A percentile compares a stretch with the other conserved stretches of the same genome.
Conservation (phyloP, 2,329 filamentous ascomycete genomes). For the Penicillium glabrum region DNA sequence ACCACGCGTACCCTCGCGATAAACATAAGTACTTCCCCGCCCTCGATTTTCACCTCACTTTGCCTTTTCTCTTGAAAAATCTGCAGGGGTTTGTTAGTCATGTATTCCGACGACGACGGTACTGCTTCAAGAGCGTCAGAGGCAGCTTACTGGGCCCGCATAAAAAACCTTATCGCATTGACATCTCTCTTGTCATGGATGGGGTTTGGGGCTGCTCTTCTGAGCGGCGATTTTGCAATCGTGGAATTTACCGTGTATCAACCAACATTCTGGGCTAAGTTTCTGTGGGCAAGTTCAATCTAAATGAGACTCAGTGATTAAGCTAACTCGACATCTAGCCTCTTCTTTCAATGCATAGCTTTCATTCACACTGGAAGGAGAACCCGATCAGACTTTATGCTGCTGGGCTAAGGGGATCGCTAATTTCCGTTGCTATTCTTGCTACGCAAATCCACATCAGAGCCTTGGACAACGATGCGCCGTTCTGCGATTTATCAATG, state of each 20-base stretch:
- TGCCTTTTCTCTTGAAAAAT: background rate
- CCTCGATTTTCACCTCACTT: background rate
- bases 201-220: background rate
- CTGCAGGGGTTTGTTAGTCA: background rate
- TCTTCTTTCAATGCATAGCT: background rate
- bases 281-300: background rate
- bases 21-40: background rate
- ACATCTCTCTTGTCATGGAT: background rate
- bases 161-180: background rate
- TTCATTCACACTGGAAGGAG: background rate
- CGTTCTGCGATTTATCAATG: background rate
- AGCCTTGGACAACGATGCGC: too few relatives aligned
- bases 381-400: background rate
- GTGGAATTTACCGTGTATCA: background rate
- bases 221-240: background rate
- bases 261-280: background rate
- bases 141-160: background rate
- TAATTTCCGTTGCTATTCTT: background rate
- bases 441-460: background rate
- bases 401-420: background rate
- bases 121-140: background rate
- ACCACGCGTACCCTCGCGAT: too few relatives aligned
- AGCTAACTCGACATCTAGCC: background rate
- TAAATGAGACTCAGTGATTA: accelerated
- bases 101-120: background rate